Conservation (phyloP, 2,329 filamentous ascomycete species). For the Westerdykella ornata region DNA sequence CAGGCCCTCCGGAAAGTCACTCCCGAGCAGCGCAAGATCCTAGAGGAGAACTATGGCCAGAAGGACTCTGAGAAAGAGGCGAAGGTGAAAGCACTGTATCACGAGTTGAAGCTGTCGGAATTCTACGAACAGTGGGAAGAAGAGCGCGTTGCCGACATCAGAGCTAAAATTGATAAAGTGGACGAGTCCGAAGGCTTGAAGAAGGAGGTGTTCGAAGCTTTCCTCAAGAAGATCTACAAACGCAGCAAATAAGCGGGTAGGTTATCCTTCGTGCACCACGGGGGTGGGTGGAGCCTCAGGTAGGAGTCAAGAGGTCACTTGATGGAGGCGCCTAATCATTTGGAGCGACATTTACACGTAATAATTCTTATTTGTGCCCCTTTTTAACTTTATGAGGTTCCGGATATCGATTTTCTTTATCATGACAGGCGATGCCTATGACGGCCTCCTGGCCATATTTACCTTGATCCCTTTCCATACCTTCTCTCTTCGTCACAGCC, state of each 20-base stretch:
- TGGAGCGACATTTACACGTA: too few relatives aligned
- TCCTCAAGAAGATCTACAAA: constrained; percentile 97
- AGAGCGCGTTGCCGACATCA: constrained; percentile 71
- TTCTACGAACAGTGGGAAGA: constrained; percentile 88
- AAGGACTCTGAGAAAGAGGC: constrained; percentile 81
- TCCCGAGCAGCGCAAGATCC: constrained; percentile 76
- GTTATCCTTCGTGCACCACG: too few relatives aligned
- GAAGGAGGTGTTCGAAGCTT: constrained; percentile 81
- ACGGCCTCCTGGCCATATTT: too few relatives aligned
- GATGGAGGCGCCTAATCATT: too few relatives aligned
- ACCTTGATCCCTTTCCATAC: too few relatives aligned
- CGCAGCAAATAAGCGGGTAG: constrained; percentile 78
- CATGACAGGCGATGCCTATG: too few relatives aligned
- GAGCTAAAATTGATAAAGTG: constrained; percentile 64
- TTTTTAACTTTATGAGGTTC: too few relatives aligned
- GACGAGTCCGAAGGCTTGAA: constrained; percentile 87
- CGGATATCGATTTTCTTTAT: too few relatives aligned
- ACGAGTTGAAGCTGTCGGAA: constrained; percentile 76
- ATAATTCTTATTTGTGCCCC: too few relatives aligned
- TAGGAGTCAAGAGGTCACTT: too few relatives aligned
- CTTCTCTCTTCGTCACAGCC: too few relatives aligned
- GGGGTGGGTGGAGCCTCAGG: too few relatives aligned
- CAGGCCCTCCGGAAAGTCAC: constrained; percentile 75
- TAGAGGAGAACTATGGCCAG: constrained; percentile 89
- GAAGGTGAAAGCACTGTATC: constrained; percentile 79